These are phyloP conservation scores for Candida maesae DNA, from an alignment of 805 yeast genomes.

Conservation along the genomic window DNA sequence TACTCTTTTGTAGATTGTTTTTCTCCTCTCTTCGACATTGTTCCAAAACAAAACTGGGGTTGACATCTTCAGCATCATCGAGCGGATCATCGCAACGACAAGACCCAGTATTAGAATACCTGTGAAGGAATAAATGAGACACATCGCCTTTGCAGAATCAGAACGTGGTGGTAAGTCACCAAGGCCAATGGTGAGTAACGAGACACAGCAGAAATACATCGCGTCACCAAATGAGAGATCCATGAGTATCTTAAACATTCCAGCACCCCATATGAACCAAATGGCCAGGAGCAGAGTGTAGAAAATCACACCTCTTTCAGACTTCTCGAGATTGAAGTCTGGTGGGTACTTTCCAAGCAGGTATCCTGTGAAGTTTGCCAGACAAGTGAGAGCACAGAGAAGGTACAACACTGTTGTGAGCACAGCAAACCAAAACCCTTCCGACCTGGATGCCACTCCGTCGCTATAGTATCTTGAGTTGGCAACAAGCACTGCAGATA, in stretches of 20 bases:
- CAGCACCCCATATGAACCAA: slow-evolving; percentile 75
- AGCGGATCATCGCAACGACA: slow-evolving; percentile 64
- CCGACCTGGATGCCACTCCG: slow-evolving; percentile 35
- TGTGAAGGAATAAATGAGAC: slow-evolving; percentile 58
- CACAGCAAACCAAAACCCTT: slow-evolving; percentile 79
- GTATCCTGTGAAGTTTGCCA: slow-evolving; percentile 62
- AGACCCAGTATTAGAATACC: slow-evolving; percentile 77
- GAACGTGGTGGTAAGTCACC: slow-evolving; percentile 66
- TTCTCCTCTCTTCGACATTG: slow-evolving; percentile 50
- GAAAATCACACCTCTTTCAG: slow-evolving; percentile 71
- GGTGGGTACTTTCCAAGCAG: slow-evolving; percentile 59
- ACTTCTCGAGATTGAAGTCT: slow-evolving; percentile 57
- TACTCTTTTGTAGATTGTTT: slow-evolving; percentile 27
- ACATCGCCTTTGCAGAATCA: slow-evolving; percentile 52
- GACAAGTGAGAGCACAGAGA: slow-evolving; percentile 47
- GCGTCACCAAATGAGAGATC: slow-evolving; percentile 55
- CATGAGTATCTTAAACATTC: slow-evolving; percentile 45
- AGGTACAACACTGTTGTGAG: slow-evolving; percentile 62
- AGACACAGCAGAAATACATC: slow-evolving; percentile 67
- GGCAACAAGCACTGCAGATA: slow-evolving; percentile 43
- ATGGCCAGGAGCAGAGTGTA: slow-evolving; percentile 60
- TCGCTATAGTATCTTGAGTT: slow-evolving; percentile 27
- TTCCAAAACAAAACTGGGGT: slow-evolving; percentile 67
- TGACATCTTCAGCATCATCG: slow-evolving; percentile 56
- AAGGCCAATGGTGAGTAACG: slow-evolving; percentile 74